Conservation (phyloP, 441 rosid genomes). For the Arabidopsis hybrid region DNA sequence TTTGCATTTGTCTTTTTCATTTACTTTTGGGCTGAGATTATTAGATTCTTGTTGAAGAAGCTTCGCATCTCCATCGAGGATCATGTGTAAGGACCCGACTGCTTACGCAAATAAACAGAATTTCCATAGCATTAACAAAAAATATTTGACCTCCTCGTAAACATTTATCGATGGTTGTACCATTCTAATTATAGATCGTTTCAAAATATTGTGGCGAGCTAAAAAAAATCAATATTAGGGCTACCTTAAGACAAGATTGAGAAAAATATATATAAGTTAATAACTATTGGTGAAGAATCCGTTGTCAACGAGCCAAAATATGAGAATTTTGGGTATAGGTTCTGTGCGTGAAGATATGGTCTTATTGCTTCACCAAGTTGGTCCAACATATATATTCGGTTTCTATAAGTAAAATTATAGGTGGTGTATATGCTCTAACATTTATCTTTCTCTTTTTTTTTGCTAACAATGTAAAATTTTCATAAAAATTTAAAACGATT, state of each 20-base stretch:
- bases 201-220: background rate
- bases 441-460: background rate
- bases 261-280: background rate
- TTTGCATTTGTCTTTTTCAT: background rate
- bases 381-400: constrained; percentile 23
- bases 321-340: constrained; percentile 27
- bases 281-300: constrained; percentile 37
- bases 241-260: background rate
- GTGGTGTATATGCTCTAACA: background rate
- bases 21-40: constrained; percentile 4
- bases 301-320: constrained; percentile 21
- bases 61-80: constrained; percentile 26
- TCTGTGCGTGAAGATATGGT: constrained; percentile 44
- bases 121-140: background rate
- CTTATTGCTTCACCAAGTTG: constrained; percentile 27
- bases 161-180: background rate
- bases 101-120: background rate
- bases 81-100: constrained; percentile 4
- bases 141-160: constrained; percentile 3
- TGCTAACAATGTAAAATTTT: no score
- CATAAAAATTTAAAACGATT: no score
- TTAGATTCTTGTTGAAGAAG: constrained; percentile 29
- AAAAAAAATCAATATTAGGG: constrained; percentile 7
- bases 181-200: background rate
- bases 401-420: constrained; percentile 7